These are phyloP conservation scores for Adansonia gregorii DNA, from an alignment of 441 rosid species.

Conservation along the genomic window DNA sequence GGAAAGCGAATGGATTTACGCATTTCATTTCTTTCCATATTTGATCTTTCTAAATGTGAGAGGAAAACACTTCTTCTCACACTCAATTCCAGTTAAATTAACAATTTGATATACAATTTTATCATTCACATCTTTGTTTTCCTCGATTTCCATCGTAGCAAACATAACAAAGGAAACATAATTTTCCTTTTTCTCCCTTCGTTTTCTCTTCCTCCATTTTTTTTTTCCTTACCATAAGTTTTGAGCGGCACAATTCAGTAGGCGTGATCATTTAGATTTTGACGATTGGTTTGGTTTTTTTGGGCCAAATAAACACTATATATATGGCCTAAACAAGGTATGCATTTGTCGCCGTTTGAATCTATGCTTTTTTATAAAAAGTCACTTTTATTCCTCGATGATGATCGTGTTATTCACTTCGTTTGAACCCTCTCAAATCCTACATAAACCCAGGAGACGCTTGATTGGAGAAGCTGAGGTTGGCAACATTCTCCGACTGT, in stretches of 20 bases:
- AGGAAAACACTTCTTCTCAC: too few relatives aligned
- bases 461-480: constrained; percentile 2
- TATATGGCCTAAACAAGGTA: neutral
- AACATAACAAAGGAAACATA: too few relatives aligned
- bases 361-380: neutral
- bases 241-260: neutral
- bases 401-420: neutral
- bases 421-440: neutral
- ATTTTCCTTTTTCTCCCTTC: too few relatives aligned
- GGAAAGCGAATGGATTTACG: too few relatives aligned
- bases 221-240: too few relatives aligned
- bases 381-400: neutral
- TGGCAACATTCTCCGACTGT: neutral
- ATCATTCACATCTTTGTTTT: too few relatives aligned
- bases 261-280: neutral
- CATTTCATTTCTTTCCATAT: too few relatives aligned
- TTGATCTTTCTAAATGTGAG: too few relatives aligned
- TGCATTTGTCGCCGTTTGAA: neutral
- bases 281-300: neutral
- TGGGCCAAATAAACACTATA: neutral
- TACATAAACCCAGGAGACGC: neutral
- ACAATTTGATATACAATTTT: too few relatives aligned
- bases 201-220: too few relatives aligned
- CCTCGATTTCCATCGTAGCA: too few relatives aligned
- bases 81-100: too few relatives aligned